A percentile compares a stretch with the other conserved stretches of the same genome.
Evolutionary conservation across 306 rosid genomes (phyloP).

Genomic region (Glycyrrhiza uralensis): DNA sequence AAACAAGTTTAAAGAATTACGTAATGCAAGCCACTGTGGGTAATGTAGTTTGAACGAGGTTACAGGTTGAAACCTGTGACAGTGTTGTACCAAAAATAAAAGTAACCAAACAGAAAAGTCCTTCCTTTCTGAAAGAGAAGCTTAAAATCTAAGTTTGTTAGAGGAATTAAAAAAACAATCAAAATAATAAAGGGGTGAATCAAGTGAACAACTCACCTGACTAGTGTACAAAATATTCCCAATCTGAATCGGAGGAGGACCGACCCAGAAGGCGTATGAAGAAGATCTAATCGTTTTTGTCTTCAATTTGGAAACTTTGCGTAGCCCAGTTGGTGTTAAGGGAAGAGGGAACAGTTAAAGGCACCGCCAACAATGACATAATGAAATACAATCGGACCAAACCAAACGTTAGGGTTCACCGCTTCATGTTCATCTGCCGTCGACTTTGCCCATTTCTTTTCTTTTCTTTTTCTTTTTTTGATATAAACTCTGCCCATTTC

Average conservation of each 20-base stretch:
- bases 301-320: background rate
- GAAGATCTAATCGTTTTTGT: background rate
- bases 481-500: too few relatives aligned
- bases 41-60: background rate
- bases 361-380: background rate
- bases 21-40: background rate
- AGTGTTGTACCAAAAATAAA: background rate
- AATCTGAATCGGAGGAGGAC: background rate
- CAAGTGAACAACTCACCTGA: background rate
- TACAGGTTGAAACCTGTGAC: background rate
- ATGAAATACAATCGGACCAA: background rate
- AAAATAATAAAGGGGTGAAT: background rate
- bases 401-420: conserved; percentile 8
- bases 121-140: background rate
- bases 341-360: background rate
- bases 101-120: background rate
- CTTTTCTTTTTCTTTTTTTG: too few relatives aligned
- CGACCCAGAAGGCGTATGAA: background rate
- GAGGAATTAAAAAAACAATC: background rate
- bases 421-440: background rate
- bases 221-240: background rate
- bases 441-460: too few relatives aligned
- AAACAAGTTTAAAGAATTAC: background rate
- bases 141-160: background rate
- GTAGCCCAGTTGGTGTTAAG: background rate